Evolutionary conservation across 2,329 filamentous ascomycete species (phyloP), one percentile per base, ranked within the genome.

Genomic region (Neonectria coccinea): DNA sequence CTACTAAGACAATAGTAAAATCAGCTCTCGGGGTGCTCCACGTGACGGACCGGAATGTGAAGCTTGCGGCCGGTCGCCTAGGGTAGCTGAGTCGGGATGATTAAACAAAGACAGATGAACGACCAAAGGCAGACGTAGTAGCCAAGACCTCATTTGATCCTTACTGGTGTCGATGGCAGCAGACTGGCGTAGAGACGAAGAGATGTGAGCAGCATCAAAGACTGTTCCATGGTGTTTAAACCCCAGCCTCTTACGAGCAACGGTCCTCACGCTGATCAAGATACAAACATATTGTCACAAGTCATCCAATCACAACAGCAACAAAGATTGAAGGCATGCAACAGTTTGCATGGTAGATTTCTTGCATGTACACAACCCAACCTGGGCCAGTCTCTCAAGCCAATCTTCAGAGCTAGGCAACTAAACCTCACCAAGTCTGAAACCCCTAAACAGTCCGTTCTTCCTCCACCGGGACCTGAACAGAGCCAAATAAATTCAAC

Each of bases 401-500:
- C 45, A n/a, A 27, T 50, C 14, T n/a, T 31, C 14, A 10, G 27
- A 51, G 5, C 10, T 51, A 33, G 48, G 9, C 29, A 29, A 10
- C 48, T 22, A 51, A 36, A 33, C 18, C 27, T 33, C 27, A 12
- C 29, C 27, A 33, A 33, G 31, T 22, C 25, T 22, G 12, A n/a
- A 5, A 8, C 18, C 18, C 27, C n/a, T 20, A 51, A 51, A 16
- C 48, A 8, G 20, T 51, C 27, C 48, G 18, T 12, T 33, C 8
- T 33, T 51, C 48, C 48, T 51, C 27, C 27, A 10, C 29, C 20
- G 8, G 4, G 18, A 33, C 20, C 11, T 11, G 10, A 25, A 39
- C 31, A 18, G 33, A 29, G 16, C 41, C 45, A 57, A 67, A 68
- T 62, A n/a, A 12, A 70, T 64, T 61, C 10, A 61, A 48, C 51